A percentile compares a stretch with the other conserved stretches of the same genome.
These are phyloP conservation scores for Beauveria sp. DNA, from an alignment of 2,329 filamentous ascomycete genomes.

Conservation along the genomic window DNA sequence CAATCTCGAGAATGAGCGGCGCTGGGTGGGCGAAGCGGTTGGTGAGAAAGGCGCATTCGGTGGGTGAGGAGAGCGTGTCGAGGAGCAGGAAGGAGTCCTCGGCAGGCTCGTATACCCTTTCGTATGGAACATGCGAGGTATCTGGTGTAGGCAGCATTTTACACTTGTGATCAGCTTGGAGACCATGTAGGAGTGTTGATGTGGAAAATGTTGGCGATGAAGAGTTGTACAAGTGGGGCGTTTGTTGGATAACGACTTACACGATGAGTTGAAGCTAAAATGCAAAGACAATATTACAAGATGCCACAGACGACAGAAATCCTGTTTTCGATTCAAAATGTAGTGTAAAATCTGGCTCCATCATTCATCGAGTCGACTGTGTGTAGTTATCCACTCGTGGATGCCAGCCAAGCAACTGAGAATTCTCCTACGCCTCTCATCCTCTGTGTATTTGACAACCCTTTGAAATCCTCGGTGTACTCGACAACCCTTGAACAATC, in stretches of 20 bases:
- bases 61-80: conserved; percentile 71
- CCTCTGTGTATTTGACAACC: too few relatives aligned
- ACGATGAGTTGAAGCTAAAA: background rate
- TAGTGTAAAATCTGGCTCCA: background rate
- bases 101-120: conserved; percentile 86
- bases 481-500: too few relatives aligned
- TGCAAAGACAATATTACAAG: background rate
- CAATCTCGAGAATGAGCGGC: conserved; percentile 74
- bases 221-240: conserved; percentile 6
- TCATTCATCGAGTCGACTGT: background rate
- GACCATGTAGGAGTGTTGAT: conserved; percentile 10
- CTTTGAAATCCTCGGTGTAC: background rate
- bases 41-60: conserved; percentile 63
- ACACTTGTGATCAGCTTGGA: background rate
- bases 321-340: too few relatives aligned
- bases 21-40: conserved; percentile 47
- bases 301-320: too few relatives aligned
- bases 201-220: conserved; percentile 5
- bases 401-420: background rate
- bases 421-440: background rate
- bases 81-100: conserved; percentile 94
- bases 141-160: conserved; percentile 87
- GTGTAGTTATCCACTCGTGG: background rate
- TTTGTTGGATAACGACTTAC: background rate
- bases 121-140: conserved; percentile 83